These are phyloP conservation scores for Xerocomellus dryophilus DNA, from an alignment of 768 basidiomycete genomes.

Conservation along the genomic window DNA sequence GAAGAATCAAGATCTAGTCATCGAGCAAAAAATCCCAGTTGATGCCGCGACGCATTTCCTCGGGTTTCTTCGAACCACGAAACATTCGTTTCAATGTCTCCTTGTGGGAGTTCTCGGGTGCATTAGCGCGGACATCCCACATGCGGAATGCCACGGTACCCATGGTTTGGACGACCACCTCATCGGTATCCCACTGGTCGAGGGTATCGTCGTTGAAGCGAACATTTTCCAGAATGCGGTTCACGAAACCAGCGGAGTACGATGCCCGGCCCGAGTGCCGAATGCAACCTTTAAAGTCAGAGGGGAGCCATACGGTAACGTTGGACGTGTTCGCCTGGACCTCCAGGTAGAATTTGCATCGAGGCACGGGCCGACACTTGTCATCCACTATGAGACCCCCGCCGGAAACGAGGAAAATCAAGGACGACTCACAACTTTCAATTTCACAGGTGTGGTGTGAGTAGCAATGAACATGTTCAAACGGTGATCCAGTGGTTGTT, in stretches of 20 bases:
- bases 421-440: slow-evolving; percentile 62
- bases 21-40: slow-evolving; percentile 82
- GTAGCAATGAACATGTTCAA: slow-evolving; percentile 65
- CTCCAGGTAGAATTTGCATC: slow-evolving; percentile 60
- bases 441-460: slow-evolving; percentile 52
- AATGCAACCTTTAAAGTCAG: slow-evolving; percentile 73
- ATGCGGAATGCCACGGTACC: slow-evolving; percentile 68
- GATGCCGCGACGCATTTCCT: slow-evolving; percentile 44
- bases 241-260: slow-evolving; percentile 72
- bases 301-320: slow-evolving; percentile 74
- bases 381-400: neutral
- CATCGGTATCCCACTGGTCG: slow-evolving; percentile 47
- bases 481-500: slow-evolving; percentile 69
- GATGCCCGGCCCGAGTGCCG: slow-evolving; percentile 48
- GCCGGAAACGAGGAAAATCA: neutral
- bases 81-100: slow-evolving; percentile 66
- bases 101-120: slow-evolving; percentile 59
- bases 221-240: slow-evolving; percentile 58
- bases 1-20: slow-evolving; percentile 39
- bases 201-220: slow-evolving; percentile 43
- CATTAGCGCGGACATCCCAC: slow-evolving; percentile 71
- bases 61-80: slow-evolving; percentile 51
- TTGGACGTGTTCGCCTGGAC: slow-evolving; percentile 63
- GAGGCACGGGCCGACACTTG: slow-evolving; percentile 58
- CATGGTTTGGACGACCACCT: slow-evolving; percentile 57